phyloP scores from a whole-genome alignment of 2,329 filamentous ascomycete genomes.

The Pestalotiopsis sp. region DNA sequence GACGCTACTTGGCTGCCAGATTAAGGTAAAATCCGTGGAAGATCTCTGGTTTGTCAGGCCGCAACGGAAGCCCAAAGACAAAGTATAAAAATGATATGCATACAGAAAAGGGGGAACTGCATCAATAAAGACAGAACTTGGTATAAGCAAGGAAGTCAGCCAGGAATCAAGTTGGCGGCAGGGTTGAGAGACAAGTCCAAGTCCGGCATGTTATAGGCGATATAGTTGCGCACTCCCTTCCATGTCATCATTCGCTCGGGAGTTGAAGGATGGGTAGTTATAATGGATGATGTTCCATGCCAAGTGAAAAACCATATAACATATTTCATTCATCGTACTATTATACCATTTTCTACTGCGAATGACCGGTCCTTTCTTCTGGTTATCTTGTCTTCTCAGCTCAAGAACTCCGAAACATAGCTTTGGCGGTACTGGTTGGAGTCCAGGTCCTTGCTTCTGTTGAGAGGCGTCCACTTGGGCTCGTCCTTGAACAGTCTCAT shows the following conservation, averaged over 20 bases:
- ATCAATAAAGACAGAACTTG: not conserved
- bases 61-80: not conserved
- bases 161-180: not conserved
- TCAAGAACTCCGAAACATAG: constrained; percentile 62
- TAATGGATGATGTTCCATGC: not conserved
- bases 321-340: not conserved
- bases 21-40: not conserved
- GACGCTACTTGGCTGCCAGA: not conserved
- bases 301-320: not conserved
- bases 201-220: not conserved
- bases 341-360: not conserved
- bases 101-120: not conserved
- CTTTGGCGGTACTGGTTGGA: constrained; percentile 76
- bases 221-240: not conserved
- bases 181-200: not conserved
- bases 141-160: not conserved
- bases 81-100: not conserved
- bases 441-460: constrained; percentile 78
- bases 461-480: constrained; percentile 96
- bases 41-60: not conserved
- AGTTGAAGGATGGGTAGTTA: not conserved
- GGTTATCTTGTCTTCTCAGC: not conserved
- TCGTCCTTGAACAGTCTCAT: constrained; percentile 98
- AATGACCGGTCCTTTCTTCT: not conserved
- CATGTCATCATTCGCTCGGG: not conserved